Base-by-base conservation (phyloP, 2,329 filamentous ascomycete genomes). In the Ustilaginoidea virens region DNA sequence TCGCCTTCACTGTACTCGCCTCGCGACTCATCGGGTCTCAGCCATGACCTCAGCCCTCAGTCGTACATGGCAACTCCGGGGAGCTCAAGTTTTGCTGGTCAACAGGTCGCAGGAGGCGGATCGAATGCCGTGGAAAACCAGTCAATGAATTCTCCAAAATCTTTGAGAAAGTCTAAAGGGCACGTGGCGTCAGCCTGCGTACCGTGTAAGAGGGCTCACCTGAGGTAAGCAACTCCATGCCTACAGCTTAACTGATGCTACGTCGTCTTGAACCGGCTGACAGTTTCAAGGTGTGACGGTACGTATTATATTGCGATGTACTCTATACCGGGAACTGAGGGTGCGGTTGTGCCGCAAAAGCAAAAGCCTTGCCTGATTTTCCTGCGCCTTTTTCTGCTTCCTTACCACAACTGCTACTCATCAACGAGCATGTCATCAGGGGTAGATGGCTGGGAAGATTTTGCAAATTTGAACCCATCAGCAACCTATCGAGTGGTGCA, bases 151-250 rank as follows among this genome's bases (percentile, higher is more conserved):
- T 72, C 70, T 22, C 66, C 70, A 2, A 75, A 72, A 41, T 60
- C 68, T 5, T 69, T 74, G 36, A 61, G 73, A 39, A 78, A 77
- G 49, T 74, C 76, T 5, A 83, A 83, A 47, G 78, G 79, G 10
- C 81, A 90, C 56, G 81, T 87, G 30, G 79, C 80, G 28, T 86
- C 80, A 20, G 81, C 81, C 16, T 90, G 81, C 48, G 75, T 87
- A 40, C 82, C 83, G 35, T 90, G 81, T 58, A 87, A 87, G 49
- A 74, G 73, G 51, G 81, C 81, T 21, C 81, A 90, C 66, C 64
- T 90, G 38, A 63, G 72, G 69, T 74, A 55, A 47, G 59, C 41
- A n/a, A 22, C 7, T 12, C 8, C 8, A n/a, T n/a, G n/a, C n/a
- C n/a, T n/a, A n/a, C n/a, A n/a, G n/a, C n/a, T n/a, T n/a, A n/a